Percentiles rank a stretch among this genome's conserved stretches.
phyloP scores from a whole-genome alignment of 129 eudicot species.

The Arctium lappa region DNA sequence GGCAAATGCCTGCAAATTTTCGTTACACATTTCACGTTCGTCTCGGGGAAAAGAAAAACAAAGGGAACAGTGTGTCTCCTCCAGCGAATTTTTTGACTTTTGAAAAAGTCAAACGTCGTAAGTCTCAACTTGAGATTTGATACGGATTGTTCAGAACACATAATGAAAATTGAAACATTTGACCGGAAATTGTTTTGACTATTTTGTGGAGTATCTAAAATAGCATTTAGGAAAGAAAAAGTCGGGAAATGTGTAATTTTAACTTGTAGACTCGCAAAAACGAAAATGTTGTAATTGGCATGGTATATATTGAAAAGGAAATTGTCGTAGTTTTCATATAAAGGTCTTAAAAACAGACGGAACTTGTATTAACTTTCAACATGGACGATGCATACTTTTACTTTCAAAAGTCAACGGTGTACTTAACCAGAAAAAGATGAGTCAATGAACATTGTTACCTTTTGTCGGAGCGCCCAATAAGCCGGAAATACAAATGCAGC shows the following conservation, averaged over 20 bases:
- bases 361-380: background rate
- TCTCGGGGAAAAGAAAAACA: background rate
- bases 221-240: background rate
- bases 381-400: too few relatives aligned
- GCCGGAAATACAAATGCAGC: slow-evolving; percentile 95
- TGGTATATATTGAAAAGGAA: too few relatives aligned
- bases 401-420: slow-evolving; percentile 4
- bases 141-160: background rate
- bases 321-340: too few relatives aligned
- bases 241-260: background rate
- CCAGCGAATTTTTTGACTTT: background rate
- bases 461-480: slow-evolving; percentile 82
- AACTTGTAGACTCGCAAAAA: background rate
- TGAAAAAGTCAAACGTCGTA: slow-evolving; percentile 1
- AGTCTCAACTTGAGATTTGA: background rate
- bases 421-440: background rate
- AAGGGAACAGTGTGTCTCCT: background rate
- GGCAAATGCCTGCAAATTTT: slow-evolving; percentile 66
- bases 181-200: background rate
- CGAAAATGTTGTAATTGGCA: background rate
- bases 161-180: background rate
- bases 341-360: too few relatives aligned
- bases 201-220: background rate
- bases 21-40: background rate
- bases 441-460: slow-evolving; percentile 35